A percentile compares a stretch with the other conserved stretches of the same genome.
phyloP scores from a whole-genome alignment of 176 grass and related monocot species.

The Oryza meyeriana region DNA sequence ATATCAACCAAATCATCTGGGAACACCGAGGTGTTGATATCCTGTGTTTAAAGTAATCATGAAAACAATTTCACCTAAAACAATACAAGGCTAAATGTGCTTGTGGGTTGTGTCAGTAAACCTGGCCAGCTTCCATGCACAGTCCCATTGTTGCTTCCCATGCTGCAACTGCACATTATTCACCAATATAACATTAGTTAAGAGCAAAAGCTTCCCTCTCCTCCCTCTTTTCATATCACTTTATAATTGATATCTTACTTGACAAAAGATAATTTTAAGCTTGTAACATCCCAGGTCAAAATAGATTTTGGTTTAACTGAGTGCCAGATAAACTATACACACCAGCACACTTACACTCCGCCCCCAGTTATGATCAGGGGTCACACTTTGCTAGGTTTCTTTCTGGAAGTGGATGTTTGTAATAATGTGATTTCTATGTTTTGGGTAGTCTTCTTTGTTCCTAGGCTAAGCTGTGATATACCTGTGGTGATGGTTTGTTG shows the following conservation, averaged over 20 bases:
- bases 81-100: not conserved
- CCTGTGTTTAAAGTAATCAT: slow-evolving; percentile 49
- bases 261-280: not conserved
- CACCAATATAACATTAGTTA: slow-evolving; percentile 23
- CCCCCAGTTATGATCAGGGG: too few species aligned
- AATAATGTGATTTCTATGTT: too few species aligned
- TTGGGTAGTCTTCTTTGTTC: too few species aligned
- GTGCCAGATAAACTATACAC: not conserved
- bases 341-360: not conserved
- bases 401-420: too few species aligned
- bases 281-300: not conserved
- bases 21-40: slow-evolving; percentile 37
- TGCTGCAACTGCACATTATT: slow-evolving; percentile 65
- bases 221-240: not conserved
- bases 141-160: slow-evolving; percentile 76
- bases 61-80: slow-evolving; percentile 30
- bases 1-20: slow-evolving; percentile 52
- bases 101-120: slow-evolving; percentile 19
- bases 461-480: too few species aligned
- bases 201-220: not conserved
- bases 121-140: slow-evolving; percentile 67
- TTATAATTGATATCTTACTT: not conserved
- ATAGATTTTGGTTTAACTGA: not conserved
- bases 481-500: too few species aligned
- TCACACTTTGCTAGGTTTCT: too few species aligned